These are phyloP conservation scores for Amaranthus palmeri DNA, from an alignment of 148 eudicot species.

Conservation along the genomic window DNA sequence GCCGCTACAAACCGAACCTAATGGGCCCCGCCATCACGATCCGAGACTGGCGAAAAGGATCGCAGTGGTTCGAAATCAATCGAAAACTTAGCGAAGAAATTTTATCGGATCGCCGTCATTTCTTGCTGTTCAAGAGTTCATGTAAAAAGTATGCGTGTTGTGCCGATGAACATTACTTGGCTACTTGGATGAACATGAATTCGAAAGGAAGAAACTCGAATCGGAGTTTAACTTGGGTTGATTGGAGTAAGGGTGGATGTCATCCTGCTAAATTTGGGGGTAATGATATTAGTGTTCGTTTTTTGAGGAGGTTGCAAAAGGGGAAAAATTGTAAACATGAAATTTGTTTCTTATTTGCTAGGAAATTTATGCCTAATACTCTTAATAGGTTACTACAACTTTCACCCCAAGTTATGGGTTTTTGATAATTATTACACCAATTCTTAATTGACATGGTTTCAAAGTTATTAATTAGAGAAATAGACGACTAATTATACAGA, in stretches of 20 bases:
- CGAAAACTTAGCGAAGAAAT: conserved; percentile 50
- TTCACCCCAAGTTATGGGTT: conserved; percentile 28
- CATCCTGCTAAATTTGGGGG: conserved; percentile 36
- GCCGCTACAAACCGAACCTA: conserved; percentile 68
- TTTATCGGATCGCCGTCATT: conserved; percentile 50
- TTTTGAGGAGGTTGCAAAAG: conserved; percentile 30
- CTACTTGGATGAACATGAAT: conserved; percentile 54
- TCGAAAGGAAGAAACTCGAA: conserved; percentile 25
- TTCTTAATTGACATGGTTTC: too few species aligned
- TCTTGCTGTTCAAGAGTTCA: conserved; percentile 39
- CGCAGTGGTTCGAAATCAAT: conserved; percentile 86
- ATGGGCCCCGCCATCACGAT: conserved; percentile 43
- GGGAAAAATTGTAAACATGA: conserved; percentile 28
- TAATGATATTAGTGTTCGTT: conserved; percentile 20
- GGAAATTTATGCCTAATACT: conserved; percentile 38
- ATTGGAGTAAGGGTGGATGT: conserved; percentile 40
- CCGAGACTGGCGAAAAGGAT: conserved; percentile 80
- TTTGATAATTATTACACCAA: background rate
- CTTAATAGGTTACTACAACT: conserved; percentile 27
- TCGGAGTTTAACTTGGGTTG: conserved; percentile 45
- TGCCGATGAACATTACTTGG: conserved; percentile 85
- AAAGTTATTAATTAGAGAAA: too few species aligned
- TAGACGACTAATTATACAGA: too few species aligned
- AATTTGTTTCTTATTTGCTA: conserved; percentile 38
- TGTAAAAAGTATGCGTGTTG: conserved; percentile 55